phyloP scores from a whole-genome alignment of 164 flowering plant genomes.

The Akebia trifoliata region DNA sequence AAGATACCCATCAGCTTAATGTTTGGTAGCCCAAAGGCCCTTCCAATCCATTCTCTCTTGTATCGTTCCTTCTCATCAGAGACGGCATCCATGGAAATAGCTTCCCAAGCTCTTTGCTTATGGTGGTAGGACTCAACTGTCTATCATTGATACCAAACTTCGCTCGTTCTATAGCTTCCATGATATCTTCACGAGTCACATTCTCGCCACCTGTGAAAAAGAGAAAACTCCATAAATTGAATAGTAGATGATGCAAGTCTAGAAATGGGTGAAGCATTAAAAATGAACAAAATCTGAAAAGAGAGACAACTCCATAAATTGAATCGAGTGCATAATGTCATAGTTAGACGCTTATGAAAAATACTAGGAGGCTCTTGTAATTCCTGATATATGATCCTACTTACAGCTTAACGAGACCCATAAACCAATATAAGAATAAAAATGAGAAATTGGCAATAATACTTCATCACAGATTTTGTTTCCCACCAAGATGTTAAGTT shows the following conservation, averaged over 20 bases:
- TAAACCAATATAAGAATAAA: no score
- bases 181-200: conserved; percentile 79
- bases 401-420: no score
- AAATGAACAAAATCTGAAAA: no score
- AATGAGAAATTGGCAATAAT: no score
- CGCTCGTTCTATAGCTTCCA: conserved; percentile 94
- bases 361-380: no score
- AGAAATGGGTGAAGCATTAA: not conserved
- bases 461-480: no score
- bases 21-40: conserved; percentile 80
- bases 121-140: conserved; percentile 29
- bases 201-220: conserved; percentile 55
- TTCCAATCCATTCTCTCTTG: conserved; percentile 41
- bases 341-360: no score
- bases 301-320: no score
- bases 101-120: conserved; percentile 65
- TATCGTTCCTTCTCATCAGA: conserved; percentile 38
- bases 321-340: no score
- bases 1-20: conserved; percentile 46
- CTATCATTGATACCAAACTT: conserved; percentile 76
- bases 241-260: not conserved
- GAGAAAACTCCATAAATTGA: not conserved
- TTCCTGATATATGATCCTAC: no score
- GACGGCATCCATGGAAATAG: conserved; percentile 92
- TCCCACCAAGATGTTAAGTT: no score